phyloP scores from a whole-genome alignment of 2,329 filamentous ascomycete genomes.

The Pseudopithomyces maydicus region DNA sequence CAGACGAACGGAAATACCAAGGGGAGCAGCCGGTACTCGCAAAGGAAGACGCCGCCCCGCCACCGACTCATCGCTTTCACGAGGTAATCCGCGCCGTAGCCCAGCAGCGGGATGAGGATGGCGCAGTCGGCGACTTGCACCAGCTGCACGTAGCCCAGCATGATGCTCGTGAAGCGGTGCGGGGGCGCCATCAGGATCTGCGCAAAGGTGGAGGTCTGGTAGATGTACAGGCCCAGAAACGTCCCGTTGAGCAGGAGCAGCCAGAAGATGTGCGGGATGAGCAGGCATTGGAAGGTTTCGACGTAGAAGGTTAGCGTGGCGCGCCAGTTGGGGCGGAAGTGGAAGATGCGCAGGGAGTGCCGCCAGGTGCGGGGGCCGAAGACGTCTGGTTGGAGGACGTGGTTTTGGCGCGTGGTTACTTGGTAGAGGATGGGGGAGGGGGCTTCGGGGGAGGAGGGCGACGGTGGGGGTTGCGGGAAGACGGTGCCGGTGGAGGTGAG shows the following conservation, averaged over 20 bases:
- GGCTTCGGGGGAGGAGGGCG: too few species aligned
- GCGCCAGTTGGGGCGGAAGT: too few species aligned
- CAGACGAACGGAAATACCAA: conserved; percentile 46
- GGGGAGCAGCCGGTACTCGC: conserved; percentile 46
- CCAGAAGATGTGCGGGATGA: background rate
- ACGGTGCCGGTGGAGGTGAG: too few species aligned
- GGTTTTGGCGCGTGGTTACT: background rate
- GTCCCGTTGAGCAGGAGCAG: background rate
- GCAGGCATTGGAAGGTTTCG: too few species aligned
- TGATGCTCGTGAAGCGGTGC: background rate
- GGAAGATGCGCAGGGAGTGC: background rate
- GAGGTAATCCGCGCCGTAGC: conserved; percentile 34
- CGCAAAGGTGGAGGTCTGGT: background rate
- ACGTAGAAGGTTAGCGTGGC: too few species aligned
- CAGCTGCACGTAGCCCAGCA: too few species aligned
- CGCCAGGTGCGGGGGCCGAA: background rate
- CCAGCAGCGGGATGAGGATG: conserved; percentile 29
- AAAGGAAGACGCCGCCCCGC: conserved; percentile 40
- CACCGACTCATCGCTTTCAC: conserved; percentile 41
- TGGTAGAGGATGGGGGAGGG: too few species aligned
- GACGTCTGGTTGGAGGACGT: background rate
- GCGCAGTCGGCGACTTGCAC: too few species aligned
- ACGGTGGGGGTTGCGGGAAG: too few species aligned
- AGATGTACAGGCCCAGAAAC: background rate
- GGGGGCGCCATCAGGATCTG: background rate